These are phyloP conservation scores for Stephania japonica DNA, from an alignment of 164 flowering plant genomes.

Conservation along the genomic window DNA sequence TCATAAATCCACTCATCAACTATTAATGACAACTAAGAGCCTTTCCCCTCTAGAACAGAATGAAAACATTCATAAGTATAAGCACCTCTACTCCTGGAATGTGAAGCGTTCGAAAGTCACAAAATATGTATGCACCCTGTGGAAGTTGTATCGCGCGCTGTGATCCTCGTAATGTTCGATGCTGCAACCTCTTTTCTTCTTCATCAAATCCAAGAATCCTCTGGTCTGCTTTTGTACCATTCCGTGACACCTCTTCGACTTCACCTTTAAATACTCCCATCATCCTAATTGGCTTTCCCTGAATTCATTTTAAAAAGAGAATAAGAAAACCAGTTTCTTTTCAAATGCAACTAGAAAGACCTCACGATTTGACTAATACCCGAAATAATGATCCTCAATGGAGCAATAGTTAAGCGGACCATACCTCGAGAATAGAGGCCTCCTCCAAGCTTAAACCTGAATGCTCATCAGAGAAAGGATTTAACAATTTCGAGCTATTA, in stretches of 20 bases:
- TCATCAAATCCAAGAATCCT: constrained; percentile 94
- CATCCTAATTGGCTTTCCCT: constrained; percentile 84
- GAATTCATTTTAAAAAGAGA: constrained; percentile 10
- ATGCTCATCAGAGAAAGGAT: constrained; percentile 80
- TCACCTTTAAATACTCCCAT: constrained; percentile 85
- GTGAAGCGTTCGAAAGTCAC: constrained; percentile 80
- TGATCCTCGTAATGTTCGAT: constrained; percentile 30
- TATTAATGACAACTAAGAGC: neutral
- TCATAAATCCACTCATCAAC: neutral
- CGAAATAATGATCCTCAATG: neutral
- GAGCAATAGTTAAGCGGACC: neutral
- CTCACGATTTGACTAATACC: neutral
- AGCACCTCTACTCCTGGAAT: constrained; percentile 78
- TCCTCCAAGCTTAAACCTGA: constrained; percentile 52
- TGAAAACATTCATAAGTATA: neutral
- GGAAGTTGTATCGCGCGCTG: constrained; percentile 49
- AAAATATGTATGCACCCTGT: constrained; percentile 75
- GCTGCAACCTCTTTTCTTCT: constrained; percentile 71
- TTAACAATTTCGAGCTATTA: constrained; percentile 51
- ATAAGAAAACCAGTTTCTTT: constrained; percentile 1
- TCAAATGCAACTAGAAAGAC: neutral
- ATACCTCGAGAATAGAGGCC: constrained; percentile 52
- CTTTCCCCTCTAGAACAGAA: neutral
- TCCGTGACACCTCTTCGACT: constrained; percentile 53
- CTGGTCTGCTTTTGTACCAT: constrained; percentile 41